Conservation (phyloP, 345 rosid genomes). For the Mangifera indica region DNA sequence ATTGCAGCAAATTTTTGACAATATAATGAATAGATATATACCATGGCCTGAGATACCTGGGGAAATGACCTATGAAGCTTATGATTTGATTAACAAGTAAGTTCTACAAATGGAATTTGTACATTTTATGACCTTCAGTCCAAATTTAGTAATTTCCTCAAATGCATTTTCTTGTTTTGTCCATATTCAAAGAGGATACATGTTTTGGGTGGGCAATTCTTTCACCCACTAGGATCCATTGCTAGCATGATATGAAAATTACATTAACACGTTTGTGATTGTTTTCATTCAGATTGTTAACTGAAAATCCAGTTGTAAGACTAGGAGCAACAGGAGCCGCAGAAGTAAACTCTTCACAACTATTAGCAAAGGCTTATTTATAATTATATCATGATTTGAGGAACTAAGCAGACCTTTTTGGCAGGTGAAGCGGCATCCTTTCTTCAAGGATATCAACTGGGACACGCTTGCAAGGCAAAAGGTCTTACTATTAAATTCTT, state of each 20-base stretch:
- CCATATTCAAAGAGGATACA: background rate
- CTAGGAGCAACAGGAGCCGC: constrained; percentile 88
- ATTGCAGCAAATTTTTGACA: constrained; percentile 89
- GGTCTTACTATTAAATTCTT: constrained; percentile 33
- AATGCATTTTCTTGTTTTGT: background rate
- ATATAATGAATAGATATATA: constrained; percentile 83
- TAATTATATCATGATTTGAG: background rate
- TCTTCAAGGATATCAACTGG: constrained; percentile 90
- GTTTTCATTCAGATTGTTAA: constrained; percentile 59
- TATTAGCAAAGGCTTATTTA: constrained; percentile 19
- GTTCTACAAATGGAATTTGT: constrained; percentile 20
- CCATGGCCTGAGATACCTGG: constrained; percentile 90
- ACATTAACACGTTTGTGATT: background rate
- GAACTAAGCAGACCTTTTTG: constrained; percentile 23
- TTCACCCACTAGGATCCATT: background rate
- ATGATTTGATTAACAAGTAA: constrained; percentile 85
- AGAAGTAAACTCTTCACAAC: constrained; percentile 52
- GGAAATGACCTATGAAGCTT: constrained; percentile 72
- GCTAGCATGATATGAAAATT: background rate
- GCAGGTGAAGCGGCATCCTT: constrained; percentile 83
- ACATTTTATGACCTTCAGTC: constrained; percentile 4
- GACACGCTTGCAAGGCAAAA: constrained; percentile 93
- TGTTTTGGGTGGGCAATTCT: background rate
- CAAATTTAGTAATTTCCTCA: background rate
- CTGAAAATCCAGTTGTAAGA: constrained; percentile 87